Conservation (phyloP, 2,329 filamentous ascomycete genomes). For the Madurella mycetomatis region DNA sequence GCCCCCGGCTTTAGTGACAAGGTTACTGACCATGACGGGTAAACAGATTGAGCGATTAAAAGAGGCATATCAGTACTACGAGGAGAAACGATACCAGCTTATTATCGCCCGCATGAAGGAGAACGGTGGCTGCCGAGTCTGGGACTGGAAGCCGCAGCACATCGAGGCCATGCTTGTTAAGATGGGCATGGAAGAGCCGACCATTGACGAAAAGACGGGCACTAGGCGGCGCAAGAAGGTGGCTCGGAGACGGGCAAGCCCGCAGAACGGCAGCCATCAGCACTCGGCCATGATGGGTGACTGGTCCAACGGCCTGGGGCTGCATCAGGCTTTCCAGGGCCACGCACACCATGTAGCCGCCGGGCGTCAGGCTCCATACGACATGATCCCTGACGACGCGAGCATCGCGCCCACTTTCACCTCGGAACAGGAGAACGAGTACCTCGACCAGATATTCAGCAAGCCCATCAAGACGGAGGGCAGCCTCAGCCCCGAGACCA, state of each 20-base stretch:
- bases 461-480: conserved; percentile 18
- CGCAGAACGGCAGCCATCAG: conserved; percentile 13
- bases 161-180: conserved; percentile 48
- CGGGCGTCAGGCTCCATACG: conserved; percentile 15
- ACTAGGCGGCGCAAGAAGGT: conserved; percentile 39
- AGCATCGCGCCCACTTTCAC: conserved; percentile 26
- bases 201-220: conserved; percentile 38
- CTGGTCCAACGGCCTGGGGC: conserved; percentile 25
- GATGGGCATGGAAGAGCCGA: conserved; percentile 43
- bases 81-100: conserved; percentile 40
- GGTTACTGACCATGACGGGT: neutral
- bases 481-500: conserved; percentile 20
- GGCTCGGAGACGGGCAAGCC: conserved; percentile 19
- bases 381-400: conserved; percentile 21
- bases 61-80: conserved; percentile 39
- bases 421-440: conserved; percentile 31
- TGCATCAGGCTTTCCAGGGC: conserved; percentile 20
- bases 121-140: conserved; percentile 46
- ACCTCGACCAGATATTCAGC: conserved; percentile 29
- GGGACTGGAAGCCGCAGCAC: conserved; percentile 47
- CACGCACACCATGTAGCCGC: conserved; percentile 21
- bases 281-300: conserved; percentile 19
- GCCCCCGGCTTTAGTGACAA: neutral
- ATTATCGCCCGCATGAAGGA: conserved; percentile 45
- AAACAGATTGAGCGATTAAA: conserved; percentile 37